phyloP scores from a whole-genome alignment of 441 rosid species.

The Daphne laureola region DNA sequence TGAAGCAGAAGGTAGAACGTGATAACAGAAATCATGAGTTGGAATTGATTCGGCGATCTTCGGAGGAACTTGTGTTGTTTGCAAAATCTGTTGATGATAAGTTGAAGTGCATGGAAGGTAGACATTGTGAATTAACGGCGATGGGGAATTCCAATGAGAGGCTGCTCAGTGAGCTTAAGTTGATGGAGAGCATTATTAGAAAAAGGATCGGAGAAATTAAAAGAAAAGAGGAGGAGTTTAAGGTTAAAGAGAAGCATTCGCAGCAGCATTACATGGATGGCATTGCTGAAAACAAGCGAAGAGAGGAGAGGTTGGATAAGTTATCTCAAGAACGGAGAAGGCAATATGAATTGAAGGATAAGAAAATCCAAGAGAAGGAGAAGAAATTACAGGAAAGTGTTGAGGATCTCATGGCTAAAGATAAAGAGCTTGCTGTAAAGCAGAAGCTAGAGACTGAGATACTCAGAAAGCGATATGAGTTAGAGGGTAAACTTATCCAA shows the following conservation, averaged over 20 bases:
- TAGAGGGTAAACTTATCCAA: too few species aligned
- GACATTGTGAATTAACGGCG: not conserved
- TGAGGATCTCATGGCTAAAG: constrained; percentile 9
- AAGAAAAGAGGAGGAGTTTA: not conserved
- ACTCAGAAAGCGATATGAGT: constrained; percentile 1
- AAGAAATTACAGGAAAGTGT: constrained; percentile 1
- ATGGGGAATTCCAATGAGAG: not conserved
- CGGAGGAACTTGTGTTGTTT: not conserved
- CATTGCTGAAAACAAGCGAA: too few species aligned
- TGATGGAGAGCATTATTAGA: constrained; percentile 1
- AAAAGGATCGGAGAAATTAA: not conserved
- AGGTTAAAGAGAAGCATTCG: not conserved
- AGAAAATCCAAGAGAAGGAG: not conserved
- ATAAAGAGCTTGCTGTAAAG: constrained; percentile 14
- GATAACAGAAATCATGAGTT: too few species aligned
- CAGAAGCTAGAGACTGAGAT: constrained; percentile 2
- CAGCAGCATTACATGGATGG: too few species aligned
- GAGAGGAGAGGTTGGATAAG: too few species aligned
- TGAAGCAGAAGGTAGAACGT: not conserved
- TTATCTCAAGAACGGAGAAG: too few species aligned
- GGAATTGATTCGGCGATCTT: not conserved
- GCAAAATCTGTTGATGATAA: constrained; percentile 1
- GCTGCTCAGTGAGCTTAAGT: not conserved
- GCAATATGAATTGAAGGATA: too few species aligned
- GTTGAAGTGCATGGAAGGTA: not conserved